phyloP scores from a whole-genome alignment of 345 rosid species.

The Corchorus olitorius region DNA sequence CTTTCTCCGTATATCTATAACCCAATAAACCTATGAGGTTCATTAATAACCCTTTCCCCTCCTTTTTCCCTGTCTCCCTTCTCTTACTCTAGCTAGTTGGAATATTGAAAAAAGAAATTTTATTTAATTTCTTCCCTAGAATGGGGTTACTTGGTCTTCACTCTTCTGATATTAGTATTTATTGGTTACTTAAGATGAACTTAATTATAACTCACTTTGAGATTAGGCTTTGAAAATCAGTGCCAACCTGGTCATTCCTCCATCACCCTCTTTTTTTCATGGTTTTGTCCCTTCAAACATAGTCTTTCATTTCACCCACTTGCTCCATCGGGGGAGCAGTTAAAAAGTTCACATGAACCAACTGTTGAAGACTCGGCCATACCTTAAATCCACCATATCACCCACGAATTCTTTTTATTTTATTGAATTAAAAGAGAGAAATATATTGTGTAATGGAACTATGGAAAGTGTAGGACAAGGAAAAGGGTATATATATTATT shows the following conservation, averaged over 20 bases:
- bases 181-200: neutral
- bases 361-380: neutral
- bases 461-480: neutral
- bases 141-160: neutral
- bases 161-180: neutral
- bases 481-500: neutral
- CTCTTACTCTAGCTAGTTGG: too few species aligned
- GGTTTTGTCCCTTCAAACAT: conserved; percentile 4
- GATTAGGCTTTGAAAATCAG: conserved; percentile 6
- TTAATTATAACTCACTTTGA: neutral
- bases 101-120: neutral
- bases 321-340: neutral
- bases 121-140: neutral
- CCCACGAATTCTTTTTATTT: neutral
- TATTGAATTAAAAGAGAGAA: neutral
- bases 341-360: conserved; percentile 1
- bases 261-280: neutral
- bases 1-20: neutral
- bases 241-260: neutral
- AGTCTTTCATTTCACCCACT: neutral
- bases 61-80: neutral
- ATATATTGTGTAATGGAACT: too few species aligned
- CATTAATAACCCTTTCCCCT: neutral
- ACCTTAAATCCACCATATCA: neutral
- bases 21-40: neutral